Evolutionary conservation across 202 grass and related monocot genomes (phyloP), one percentile per base, ranked within the genome.

Genomic region (Setaria viridis): DNA sequence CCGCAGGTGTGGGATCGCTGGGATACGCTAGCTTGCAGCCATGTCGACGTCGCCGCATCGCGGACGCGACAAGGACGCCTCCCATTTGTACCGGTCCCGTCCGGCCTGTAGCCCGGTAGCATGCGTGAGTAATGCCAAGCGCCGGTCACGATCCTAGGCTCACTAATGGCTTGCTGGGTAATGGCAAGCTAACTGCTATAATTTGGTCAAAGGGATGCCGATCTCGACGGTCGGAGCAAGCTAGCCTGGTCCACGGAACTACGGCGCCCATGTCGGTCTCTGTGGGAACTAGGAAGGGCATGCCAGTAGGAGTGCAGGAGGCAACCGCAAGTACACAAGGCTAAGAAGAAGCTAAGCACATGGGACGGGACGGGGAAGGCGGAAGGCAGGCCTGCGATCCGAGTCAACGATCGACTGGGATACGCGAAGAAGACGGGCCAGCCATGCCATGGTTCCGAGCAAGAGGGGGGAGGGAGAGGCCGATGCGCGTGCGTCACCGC

Each of bases 21-120:
- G 14, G 15, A 54, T 17, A 54, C 51, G 51, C 48, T 50, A 4
- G 62, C 29, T 20, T 12, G 51, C 78, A n/a, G 32, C 16, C 33
- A 37, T 37, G 79, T 80, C 63, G 19, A 16, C 63, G 32, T 80
- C 78, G 48, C 47, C 13, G 51, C 50, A 49, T 71, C 43, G 11
- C 43, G 3, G 69, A 6, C 5, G 74, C 19, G 34, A 41, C 17
- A 12, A 57, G 33, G 72, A 21, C 45, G 11, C 21, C 0, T 34
- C 33, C 8, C 35, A 20, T 42, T 20, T 68, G 3, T 41, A 41
- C 39, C 39, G 39, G 3, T 41, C 25, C 25, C 25, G 25, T 25
- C 25, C 25, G 25, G 25, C 25, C 25, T 25, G 25, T 25, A 25
- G 25, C 25, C 25, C 25, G 25, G 25, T 25, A 25, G 25, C 25